Evolutionary conservation across 2,329 filamentous ascomycete species (phyloP).

Genomic region (Paecilomyces formosus): DNA sequence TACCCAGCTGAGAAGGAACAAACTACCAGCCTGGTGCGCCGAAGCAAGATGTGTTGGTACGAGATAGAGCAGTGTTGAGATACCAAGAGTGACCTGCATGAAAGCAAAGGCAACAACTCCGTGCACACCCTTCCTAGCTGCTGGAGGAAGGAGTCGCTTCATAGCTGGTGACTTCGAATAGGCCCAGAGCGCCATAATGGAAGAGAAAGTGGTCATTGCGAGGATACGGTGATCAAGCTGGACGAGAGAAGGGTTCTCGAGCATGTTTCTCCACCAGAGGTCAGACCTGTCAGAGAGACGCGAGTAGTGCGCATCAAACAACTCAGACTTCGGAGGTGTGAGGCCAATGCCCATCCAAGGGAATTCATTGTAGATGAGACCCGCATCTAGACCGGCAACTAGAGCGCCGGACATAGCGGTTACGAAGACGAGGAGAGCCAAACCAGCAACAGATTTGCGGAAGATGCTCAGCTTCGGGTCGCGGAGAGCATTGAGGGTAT

Average conservation of each 20-base stretch:
- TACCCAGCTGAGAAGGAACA: constrained; percentile 76
- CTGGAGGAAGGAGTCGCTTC: constrained; percentile 47
- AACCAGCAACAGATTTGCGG: constrained; percentile 61
- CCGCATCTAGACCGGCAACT: constrained; percentile 90
- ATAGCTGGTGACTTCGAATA: constrained; percentile 64
- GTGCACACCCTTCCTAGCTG: constrained; percentile 61
- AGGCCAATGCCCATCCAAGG: constrained; percentile 86
- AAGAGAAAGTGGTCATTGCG: constrained; percentile 79
- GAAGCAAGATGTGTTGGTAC: constrained; percentile 84
- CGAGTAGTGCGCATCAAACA: constrained; percentile 80
- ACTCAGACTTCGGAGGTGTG: constrained; percentile 71
- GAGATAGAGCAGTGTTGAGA: constrained; percentile 86
- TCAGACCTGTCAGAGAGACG: constrained; percentile 71
- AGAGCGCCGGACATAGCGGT: constrained; percentile 92
- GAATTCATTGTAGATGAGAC: constrained; percentile 98
- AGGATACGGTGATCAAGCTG: constrained; percentile 93
- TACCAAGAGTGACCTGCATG: constrained; percentile 78
- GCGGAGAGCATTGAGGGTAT: constrained; percentile 54
- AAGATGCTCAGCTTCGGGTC: constrained; percentile 64
- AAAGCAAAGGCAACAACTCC: constrained; percentile 78
- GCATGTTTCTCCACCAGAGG: constrained; percentile 93
- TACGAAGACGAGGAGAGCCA: constrained; percentile 71
- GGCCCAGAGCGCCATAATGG: constrained; percentile 70
- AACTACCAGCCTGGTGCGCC: constrained; percentile 82
- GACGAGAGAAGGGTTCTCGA: constrained; percentile 92